A percentile compares a stretch with the other conserved stretches of the same genome.
These are phyloP conservation scores for Neurospora sp. DNA, from an alignment of 495 filamentous ascomycete species.

Conservation along the genomic window DNA sequence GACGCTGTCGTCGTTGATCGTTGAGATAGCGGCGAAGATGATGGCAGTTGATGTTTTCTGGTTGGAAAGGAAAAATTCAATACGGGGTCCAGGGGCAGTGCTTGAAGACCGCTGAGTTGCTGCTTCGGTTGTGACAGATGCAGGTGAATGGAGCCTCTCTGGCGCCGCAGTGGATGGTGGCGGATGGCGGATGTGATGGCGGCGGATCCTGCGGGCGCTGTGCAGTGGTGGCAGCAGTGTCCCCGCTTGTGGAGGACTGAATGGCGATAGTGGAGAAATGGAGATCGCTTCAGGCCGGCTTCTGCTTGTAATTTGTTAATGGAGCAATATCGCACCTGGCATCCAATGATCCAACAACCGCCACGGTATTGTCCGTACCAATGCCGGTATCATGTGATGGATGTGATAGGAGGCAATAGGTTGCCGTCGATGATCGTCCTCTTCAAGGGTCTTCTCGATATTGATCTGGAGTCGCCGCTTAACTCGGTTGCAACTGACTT, in stretches of 20 bases:
- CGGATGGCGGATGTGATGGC: not conserved
- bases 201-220: not conserved
- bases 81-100: not conserved
- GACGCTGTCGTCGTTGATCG: not conserved
- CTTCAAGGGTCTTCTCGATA: not conserved
- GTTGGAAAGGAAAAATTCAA: not conserved
- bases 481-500: not conserved
- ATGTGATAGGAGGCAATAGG: not conserved
- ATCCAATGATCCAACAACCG: not conserved
- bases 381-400: not conserved
- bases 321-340: not conserved
- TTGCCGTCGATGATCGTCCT: not conserved
- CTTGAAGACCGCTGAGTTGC: not conserved
- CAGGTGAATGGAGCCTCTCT: not conserved
- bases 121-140: not conserved
- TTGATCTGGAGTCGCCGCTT: not conserved
- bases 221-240: not conserved
- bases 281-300: not conserved
- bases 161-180: not conserved
- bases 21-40: not conserved
- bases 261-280: not conserved
- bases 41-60: not conserved
- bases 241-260: too few species aligned
- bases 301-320: not conserved
- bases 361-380: not conserved